A percentile compares a stretch with the other conserved stretches of the same genome.
Conservation (phyloP, 192 early-diverging fungal species). For the Coemansia nantahalensis region DNA sequence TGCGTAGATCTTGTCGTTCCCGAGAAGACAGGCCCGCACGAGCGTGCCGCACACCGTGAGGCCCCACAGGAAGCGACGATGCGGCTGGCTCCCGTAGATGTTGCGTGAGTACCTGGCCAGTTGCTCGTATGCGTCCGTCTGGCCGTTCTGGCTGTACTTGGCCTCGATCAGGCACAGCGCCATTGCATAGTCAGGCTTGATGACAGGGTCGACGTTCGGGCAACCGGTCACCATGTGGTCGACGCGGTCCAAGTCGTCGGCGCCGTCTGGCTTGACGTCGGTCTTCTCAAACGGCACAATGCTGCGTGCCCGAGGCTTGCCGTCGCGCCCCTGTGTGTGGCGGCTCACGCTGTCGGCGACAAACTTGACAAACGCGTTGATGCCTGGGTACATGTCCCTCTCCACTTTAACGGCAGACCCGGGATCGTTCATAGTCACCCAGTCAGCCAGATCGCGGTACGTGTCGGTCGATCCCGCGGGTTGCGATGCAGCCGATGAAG, state of each 20-base stretch:
- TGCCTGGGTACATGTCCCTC: conserved; percentile 2
- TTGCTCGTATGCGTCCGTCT: conserved; percentile 4
- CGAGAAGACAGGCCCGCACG: background rate
- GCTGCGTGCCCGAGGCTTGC: background rate
- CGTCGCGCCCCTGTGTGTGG: background rate
- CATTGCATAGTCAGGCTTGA: background rate
- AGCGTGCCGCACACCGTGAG: conserved; percentile 10
- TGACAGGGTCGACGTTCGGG: background rate
- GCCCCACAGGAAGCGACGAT: conserved; percentile 23
- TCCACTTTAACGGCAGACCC: no score
- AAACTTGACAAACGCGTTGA: conserved; percentile 4
- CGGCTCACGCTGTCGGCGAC: conserved; percentile 1
- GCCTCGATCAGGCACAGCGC: conserved; percentile 1
- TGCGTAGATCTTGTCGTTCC: background rate
- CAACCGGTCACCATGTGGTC: no score
- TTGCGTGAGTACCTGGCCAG: conserved; percentile 6
- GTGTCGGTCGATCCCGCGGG: no score
- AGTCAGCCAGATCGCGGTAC: no score
- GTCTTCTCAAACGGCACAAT: background rate
- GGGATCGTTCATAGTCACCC: no score
- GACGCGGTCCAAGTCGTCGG: conserved; percentile 3
- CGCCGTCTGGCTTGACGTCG: background rate
- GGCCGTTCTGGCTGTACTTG: background rate
- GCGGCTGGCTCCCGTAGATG: conserved; percentile 7
- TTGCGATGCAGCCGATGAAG: no score